These are phyloP conservation scores for Helichrysum umbraculigerum DNA, from an alignment of 129 eudicot genomes.

Conservation along the genomic window DNA sequence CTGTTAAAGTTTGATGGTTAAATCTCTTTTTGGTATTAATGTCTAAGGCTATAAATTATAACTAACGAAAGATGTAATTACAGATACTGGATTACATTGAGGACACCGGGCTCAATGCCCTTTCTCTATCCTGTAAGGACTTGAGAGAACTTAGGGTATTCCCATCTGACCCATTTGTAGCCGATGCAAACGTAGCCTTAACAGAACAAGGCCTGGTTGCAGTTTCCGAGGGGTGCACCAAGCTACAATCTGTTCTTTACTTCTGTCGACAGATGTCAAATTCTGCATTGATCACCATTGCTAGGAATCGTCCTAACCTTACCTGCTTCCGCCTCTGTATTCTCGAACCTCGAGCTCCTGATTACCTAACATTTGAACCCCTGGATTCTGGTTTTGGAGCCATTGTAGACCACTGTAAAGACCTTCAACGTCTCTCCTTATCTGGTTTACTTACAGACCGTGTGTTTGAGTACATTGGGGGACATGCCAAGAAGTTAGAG, in stretches of 20 bases:
- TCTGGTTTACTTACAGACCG: conserved; percentile 85
- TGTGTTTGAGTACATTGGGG: conserved; percentile 79
- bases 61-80: conserved; percentile 4
- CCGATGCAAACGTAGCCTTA: conserved; percentile 67
- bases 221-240: conserved; percentile 78
- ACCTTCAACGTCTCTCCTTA: conserved; percentile 68
- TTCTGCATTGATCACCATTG: conserved; percentile 69
- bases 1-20: background rate
- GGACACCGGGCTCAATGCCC: conserved; percentile 72
- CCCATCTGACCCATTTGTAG: conserved; percentile 84
- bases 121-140: conserved; percentile 71
- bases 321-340: conserved; percentile 88
- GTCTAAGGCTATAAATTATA: background rate
- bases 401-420: conserved; percentile 73
- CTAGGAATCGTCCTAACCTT: conserved; percentile 71
- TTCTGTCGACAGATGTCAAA: conserved; percentile 94
- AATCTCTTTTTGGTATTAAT: background rate
- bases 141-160: conserved; percentile 78
- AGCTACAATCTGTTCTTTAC: conserved; percentile 79
- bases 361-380: conserved; percentile 72
- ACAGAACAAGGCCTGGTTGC: conserved; percentile 88
- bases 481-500: conserved; percentile 72
- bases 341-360: conserved; percentile 77
- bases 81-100: conserved; percentile 94
- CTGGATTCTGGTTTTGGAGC: conserved; percentile 90